Percentiles rank a stretch among this genome's conserved stretches.
phyloP scores from a whole-genome alignment of 371 early-diverging fungal species.

The Phascolomyces articulosus region DNA sequence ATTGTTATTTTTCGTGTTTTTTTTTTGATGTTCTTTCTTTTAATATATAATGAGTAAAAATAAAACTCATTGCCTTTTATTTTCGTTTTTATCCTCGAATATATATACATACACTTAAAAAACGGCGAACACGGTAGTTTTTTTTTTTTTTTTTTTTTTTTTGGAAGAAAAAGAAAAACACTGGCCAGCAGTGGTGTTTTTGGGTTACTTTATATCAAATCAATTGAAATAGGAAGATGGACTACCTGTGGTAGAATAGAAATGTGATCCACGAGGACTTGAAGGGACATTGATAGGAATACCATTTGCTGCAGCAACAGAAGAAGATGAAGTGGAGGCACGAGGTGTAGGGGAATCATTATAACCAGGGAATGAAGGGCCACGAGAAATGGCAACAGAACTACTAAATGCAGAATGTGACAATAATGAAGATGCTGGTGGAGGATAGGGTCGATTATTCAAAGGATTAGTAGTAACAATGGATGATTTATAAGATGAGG shows the following conservation, averaged over 20 bases:
- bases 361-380: conserved; percentile 32
- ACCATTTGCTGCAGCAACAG: conserved; percentile 14
- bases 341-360: conserved; percentile 44
- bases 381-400: conserved; percentile 35
- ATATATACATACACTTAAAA: too few species aligned
- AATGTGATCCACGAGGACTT: conserved; percentile 13
- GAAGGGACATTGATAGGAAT: conserved; percentile 13
- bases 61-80: too few species aligned
- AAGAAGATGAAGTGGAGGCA: conserved; percentile 51
- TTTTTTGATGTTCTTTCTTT: too few species aligned
- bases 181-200: conserved; percentile 6
- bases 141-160: background rate
- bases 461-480: conserved; percentile 15
- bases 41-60: too few species aligned
- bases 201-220: background rate
- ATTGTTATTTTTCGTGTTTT: too few species aligned
- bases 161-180: background rate
- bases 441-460: conserved; percentile 36
- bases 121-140: too few species aligned
- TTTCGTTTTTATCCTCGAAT: background rate
- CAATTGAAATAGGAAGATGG: conserved; percentile 2
- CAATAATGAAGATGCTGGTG: conserved; percentile 27
- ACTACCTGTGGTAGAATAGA: conserved; percentile 4
- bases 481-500: conserved; percentile 34
- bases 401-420: conserved; percentile 21